phyloP scores from a whole-genome alignment of 1,284 basidiomycete species.

The Omphalotus olearius region DNA sequence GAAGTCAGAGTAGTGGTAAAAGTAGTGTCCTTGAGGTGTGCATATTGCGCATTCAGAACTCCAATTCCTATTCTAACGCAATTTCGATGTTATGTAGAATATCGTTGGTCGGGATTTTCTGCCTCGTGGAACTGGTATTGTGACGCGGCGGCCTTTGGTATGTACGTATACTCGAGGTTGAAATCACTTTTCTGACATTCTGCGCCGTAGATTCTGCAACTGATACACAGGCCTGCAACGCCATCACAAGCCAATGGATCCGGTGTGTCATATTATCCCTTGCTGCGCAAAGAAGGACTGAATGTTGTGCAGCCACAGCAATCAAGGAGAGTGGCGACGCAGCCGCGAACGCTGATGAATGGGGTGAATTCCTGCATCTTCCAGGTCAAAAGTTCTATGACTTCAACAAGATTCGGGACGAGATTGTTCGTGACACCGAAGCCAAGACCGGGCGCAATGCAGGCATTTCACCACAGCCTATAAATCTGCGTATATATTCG shows the following conservation, averaged over 20 bases:
- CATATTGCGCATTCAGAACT: constrained; percentile 1
- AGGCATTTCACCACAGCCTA: constrained; percentile 92
- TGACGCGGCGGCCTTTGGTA: constrained; percentile 91
- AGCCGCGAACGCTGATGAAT: constrained; percentile 86
- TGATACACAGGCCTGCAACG: constrained; percentile 78
- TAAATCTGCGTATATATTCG: constrained; percentile 95
- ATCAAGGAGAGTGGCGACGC: constrained; percentile 48
- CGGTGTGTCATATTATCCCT: constrained; percentile 9
- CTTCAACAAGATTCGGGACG: constrained; percentile 94
- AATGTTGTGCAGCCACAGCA: constrained; percentile 33
- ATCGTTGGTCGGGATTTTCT: constrained; percentile 97
- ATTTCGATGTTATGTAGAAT: constrained; percentile 52
- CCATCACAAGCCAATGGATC: constrained; percentile 9
- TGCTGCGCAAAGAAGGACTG: constrained; percentile 13
- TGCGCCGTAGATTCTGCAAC: constrained; percentile 75
- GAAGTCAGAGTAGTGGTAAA: constrained; percentile 85
- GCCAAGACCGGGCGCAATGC: constrained; percentile 98
- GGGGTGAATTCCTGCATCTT: constrained; percentile 97
- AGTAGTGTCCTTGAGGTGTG: constrained; percentile 82
- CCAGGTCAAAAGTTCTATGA: constrained; percentile 97
- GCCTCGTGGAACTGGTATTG: constrained; percentile 96
- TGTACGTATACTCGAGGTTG: constrained; percentile 10
- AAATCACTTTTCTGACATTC: constrained; percentile 6
- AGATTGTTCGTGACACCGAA: constrained; percentile 96
- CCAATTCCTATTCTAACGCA: constrained; percentile 5